Evolutionary conservation across 371 early-diverging fungal species (phyloP), one percentile per base, ranked within the genome.

Genomic region (Mucor velutinosus): DNA sequence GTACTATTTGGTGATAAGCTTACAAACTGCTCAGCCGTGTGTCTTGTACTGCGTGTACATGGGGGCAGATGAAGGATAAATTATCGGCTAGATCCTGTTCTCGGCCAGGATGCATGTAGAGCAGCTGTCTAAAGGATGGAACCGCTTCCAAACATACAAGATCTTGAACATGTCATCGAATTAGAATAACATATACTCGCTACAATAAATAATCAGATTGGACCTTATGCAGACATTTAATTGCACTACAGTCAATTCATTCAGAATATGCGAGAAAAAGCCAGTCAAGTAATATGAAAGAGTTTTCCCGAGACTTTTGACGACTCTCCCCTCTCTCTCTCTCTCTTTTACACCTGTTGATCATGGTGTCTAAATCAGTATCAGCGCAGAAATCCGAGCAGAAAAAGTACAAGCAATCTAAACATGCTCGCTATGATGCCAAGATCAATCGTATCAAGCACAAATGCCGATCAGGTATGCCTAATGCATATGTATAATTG

Each of bases 391-490:
- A 17, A 55, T 41, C 25, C 11, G 66, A 65, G 15, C n/a, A 14
- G 41, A 68, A 69, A 43, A 69, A 62, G 51, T 62, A 69, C 27
- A 72, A 68, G 43, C 62, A 70, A 49, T 65, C 67, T 3, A 71
- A 76, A 39, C 41, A 33, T 10, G 58, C 59, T 23, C 58, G 60
- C 6, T 75, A 77, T 49, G 81, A 86, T 56, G 69, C 76, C 51
- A 84, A 81, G 55, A 79, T 86, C 35, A 71, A 76, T 23, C 72
- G 77, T 58, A 78, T 76, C 17, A 86, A 86, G 62, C 58, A 79
- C 14, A 81, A 82, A 59, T 82, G 76, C 17, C 73, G 87, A 64
- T 83, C 84, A 62, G 87, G 87, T 86, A 72, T 58, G 67, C 0
- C 27, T 10, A 49, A 12, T 57, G 29, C n/a, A n/a, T 17, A 23